Evolutionary conservation across 1,139 yeast genomes (phyloP), one percentile per base, ranked within the genome.

Genomic region (Candida freyschussii): DNA sequence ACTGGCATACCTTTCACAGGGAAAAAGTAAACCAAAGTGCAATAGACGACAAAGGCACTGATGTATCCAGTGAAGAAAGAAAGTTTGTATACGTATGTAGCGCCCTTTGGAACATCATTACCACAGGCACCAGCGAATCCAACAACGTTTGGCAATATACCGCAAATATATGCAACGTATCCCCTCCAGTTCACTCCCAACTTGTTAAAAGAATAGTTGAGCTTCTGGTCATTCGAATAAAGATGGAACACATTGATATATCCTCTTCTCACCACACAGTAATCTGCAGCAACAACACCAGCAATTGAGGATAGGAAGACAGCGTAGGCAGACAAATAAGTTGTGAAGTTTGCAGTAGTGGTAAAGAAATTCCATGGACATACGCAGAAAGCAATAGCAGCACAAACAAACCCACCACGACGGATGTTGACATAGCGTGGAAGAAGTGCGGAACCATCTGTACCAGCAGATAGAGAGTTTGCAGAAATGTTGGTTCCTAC

Each of bases 401-500:
- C 95, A 66, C 95, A 85, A 34, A 87, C 62, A 52, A 76, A 81
- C 4, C 87, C 80, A 50, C 85, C 85, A 45, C 96, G 76, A 58
- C 94, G 44, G 50, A 87, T 86, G 60, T 80, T 85, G 53, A 87
- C 65, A 58, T 67, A 85, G 39, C 79, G 67, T 23, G 96, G 96
- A 30, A 84, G 57, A 44, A 87, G 56, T 2, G 96, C 94, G 11
- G 95, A 75, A 63, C 85, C 75, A 60, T 87, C 96, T 4, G 95
- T 86, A 54, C 96, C 96, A 33, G 93, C 91, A 5, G 94, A 78
- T 34, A 87, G 65, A 5, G 95, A 80, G 60, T 87, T 87, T 11
- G 95, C 96, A 23, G 93, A 76, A 43, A 87, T 82, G 55, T 87
- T 87, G n/a, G 94, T 82, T 56, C 96, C 96, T 43, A 85, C 64